phyloP scores from a whole-genome alignment of 768 basidiomycete genomes.

The Dacryopinax spathularia region DNA sequence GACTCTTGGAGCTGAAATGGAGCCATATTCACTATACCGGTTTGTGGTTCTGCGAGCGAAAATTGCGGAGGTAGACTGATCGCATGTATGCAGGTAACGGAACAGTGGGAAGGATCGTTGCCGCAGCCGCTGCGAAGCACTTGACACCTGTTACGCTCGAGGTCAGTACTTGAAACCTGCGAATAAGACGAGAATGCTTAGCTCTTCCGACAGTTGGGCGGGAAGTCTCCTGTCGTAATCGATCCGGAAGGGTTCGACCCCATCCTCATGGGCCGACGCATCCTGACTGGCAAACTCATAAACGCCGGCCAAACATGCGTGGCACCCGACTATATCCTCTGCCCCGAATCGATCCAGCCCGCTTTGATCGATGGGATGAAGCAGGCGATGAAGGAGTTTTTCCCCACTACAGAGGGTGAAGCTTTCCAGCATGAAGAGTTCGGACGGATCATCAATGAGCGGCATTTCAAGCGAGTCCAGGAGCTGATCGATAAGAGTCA shows the following conservation, averaged over 20 bases:
- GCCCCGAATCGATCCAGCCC: slow-evolving; percentile 31
- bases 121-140: slow-evolving; percentile 39
- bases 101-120: slow-evolving; percentile 35
- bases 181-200: background rate
- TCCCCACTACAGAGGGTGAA: slow-evolving; percentile 37
- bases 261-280: slow-evolving; percentile 16
- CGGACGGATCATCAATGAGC: slow-evolving; percentile 39
- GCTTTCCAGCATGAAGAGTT: slow-evolving; percentile 26
- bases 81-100: slow-evolving; percentile 27
- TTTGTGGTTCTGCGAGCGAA: background rate
- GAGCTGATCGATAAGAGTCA: slow-evolving; percentile 39
- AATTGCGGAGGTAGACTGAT: too few relatives aligned
- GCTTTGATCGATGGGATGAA: slow-evolving; percentile 34
- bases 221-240: slow-evolving; percentile 24
- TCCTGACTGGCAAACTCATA: slow-evolving; percentile 19
- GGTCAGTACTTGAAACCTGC: slow-evolving; percentile 30
- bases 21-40: background rate
- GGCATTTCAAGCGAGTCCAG: slow-evolving; percentile 41
- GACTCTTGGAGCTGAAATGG: background rate
- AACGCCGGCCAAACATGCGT: slow-evolving; percentile 21
- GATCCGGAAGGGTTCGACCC: slow-evolving; percentile 15
- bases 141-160: slow-evolving; percentile 45
- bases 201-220: slow-evolving; percentile 7
- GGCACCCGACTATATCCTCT: slow-evolving; percentile 31
- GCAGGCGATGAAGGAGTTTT: slow-evolving; percentile 32